These are phyloP conservation scores for Claviceps sp. DNA, from an alignment of 2,329 filamentous ascomycete genomes.

Conservation along the genomic window DNA sequence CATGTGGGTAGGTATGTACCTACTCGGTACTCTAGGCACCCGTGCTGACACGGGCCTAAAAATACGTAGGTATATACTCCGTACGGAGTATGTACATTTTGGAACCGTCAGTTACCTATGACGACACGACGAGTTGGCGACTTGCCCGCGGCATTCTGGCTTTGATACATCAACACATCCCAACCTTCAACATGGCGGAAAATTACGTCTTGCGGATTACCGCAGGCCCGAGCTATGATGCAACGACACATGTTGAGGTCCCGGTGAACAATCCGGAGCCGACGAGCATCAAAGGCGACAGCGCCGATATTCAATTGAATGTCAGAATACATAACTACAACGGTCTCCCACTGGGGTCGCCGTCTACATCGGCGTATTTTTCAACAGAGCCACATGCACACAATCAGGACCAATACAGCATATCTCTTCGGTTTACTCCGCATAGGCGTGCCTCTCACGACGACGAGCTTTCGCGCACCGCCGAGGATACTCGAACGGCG, in stretches of 20 bases:
- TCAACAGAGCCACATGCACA: conserved; percentile 49
- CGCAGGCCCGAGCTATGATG: conserved; percentile 64
- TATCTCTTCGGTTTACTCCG: conserved; percentile 67
- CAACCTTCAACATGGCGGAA: conserved; percentile 36
- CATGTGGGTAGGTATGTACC: too few species aligned
- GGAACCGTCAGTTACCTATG: too few species aligned
- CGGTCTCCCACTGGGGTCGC: conserved; percentile 60
- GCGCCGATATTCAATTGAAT: conserved; percentile 54
- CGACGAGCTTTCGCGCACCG: not conserved
- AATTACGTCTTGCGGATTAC: conserved; percentile 74
- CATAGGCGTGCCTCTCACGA: conserved; percentile 27
- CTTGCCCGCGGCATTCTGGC: not conserved
- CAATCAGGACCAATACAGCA: conserved; percentile 68
- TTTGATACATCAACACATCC: not conserved
- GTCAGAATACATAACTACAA: conserved; percentile 56
- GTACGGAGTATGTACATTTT: too few species aligned
- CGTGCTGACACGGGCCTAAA: too few species aligned
- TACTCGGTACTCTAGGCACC: not conserved
- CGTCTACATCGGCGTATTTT: conserved; percentile 67
- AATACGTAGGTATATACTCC: too few species aligned
- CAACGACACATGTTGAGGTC: conserved; percentile 56
- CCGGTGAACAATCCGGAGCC: conserved; percentile 59
- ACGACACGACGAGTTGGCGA: not conserved
- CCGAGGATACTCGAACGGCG: not conserved
- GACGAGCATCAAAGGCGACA: conserved; percentile 46